These are phyloP conservation scores for Royoungia palumana DNA, from an alignment of 768 basidiomycete species.

Conservation along the genomic window DNA sequence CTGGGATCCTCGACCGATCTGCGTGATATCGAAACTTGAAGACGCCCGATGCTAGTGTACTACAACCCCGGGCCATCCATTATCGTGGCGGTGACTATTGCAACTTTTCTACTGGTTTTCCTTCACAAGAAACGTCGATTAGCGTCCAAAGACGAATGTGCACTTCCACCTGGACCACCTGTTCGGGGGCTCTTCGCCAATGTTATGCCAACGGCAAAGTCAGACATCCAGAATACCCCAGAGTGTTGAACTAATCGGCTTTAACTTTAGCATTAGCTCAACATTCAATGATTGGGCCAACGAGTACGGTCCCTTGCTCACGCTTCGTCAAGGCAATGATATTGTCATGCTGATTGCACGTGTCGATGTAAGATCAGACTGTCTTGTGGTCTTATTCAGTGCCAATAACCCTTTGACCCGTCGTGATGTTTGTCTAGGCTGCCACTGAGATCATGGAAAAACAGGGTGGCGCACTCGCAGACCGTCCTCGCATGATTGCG, in stretches of 20 bases:
- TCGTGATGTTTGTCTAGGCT: constrained; percentile 31
- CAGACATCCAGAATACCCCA: neutral
- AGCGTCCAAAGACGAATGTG: constrained; percentile 4
- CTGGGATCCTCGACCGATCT: too few relatives aligned
- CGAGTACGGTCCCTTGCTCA: constrained; percentile 57
- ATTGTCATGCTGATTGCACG: constrained; percentile 18
- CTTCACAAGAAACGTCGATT: neutral
- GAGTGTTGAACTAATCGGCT: neutral
- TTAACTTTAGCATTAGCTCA: constrained; percentile 12
- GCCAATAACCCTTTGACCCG: too few relatives aligned
- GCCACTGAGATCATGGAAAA: constrained; percentile 62
- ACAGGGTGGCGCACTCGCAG: constrained; percentile 48
- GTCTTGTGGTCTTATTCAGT: neutral
- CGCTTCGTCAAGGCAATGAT: constrained; percentile 44
- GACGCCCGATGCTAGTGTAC: too few relatives aligned
- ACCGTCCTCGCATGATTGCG: constrained; percentile 50
- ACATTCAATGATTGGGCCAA: constrained; percentile 51
- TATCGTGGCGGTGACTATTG: neutral
- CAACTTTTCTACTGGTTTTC: neutral
- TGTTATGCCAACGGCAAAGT: constrained; percentile 10
- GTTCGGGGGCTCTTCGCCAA: constrained; percentile 5
- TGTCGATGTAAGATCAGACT: constrained; percentile 11
- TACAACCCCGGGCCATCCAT: too few relatives aligned
- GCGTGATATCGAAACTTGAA: too few relatives aligned
- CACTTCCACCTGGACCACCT: constrained; percentile 20